These are phyloP conservation scores for Vicia faba DNA, from an alignment of 306 rosid species.

Conservation along the genomic window DNA sequence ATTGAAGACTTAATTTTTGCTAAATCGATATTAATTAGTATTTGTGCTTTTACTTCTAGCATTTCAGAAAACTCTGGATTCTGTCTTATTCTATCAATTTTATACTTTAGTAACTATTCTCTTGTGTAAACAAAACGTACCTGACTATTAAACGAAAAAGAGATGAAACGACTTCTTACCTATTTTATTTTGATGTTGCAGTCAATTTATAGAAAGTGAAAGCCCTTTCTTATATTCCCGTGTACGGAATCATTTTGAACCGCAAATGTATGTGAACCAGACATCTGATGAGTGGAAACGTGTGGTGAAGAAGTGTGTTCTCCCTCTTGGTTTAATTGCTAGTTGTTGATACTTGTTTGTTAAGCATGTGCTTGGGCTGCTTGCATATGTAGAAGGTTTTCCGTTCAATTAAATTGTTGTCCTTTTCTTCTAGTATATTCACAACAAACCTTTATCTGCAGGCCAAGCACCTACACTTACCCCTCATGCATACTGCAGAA, in stretches of 20 bases:
- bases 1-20: conserved; percentile 23
- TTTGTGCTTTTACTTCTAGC: not conserved
- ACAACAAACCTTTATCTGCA: conserved; percentile 41
- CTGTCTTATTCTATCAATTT: conserved; percentile 16
- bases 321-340: conserved; percentile 37
- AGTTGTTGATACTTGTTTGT: conserved; percentile 21
- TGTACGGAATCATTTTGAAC: conserved; percentile 42
- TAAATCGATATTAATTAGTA: conserved; percentile 19
- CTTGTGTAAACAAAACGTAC: not conserved
- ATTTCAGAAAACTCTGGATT: conserved; percentile 6
- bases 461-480: conserved; percentile 52
- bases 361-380: conserved; percentile 32
- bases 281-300: conserved; percentile 50
- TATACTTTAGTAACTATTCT: conserved; percentile 12
- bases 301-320: conserved; percentile 53
- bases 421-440: conserved; percentile 34
- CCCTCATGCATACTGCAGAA: conserved; percentile 47
- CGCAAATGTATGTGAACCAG: conserved; percentile 43
- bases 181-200: conserved; percentile 42
- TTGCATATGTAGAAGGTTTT: conserved; percentile 30
- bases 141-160: conserved; percentile 20
- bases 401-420: conserved; percentile 18
- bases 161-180: conserved; percentile 29
- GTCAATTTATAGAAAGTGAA: conserved; percentile 47
- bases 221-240: conserved; percentile 44